phyloP scores from a whole-genome alignment of 768 basidiomycete genomes.

The Hydnomerulius pinastri region DNA sequence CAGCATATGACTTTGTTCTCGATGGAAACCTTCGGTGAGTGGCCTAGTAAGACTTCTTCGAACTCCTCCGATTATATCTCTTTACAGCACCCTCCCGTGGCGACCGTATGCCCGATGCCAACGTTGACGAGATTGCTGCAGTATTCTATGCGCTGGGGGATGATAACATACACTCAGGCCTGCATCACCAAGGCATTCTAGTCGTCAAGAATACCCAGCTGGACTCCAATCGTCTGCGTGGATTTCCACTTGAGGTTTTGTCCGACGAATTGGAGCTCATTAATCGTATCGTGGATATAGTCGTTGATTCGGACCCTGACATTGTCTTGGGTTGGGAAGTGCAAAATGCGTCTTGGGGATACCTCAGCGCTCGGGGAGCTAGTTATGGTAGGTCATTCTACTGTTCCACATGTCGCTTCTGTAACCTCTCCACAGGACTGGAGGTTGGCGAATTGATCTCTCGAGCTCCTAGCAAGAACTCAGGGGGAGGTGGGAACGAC shows the following conservation, averaged over 20 bases:
- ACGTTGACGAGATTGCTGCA: conserved; percentile 55
- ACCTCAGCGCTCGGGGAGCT: conserved; percentile 67
- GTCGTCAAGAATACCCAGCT: conserved; percentile 45
- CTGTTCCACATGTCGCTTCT: neutral
- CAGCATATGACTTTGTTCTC: conserved; percentile 80
- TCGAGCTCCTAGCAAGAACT: conserved; percentile 59
- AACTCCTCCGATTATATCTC: neutral
- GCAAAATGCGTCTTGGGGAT: conserved; percentile 89
- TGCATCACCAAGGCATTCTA: conserved; percentile 52
- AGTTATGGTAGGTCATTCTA: conserved; percentile 48
- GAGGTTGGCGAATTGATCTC: conserved; percentile 74
- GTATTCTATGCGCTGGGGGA: conserved; percentile 74
- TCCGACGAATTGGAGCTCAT: conserved; percentile 77
- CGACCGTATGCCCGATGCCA: conserved; percentile 63
- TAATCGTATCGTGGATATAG: conserved; percentile 72
- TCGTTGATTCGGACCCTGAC: conserved; percentile 85
- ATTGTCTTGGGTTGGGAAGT: conserved; percentile 92
- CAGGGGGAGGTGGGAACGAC: conserved; percentile 40
- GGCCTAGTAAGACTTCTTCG: neutral
- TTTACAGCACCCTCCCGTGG: conserved; percentile 58
- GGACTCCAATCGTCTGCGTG: conserved; percentile 43
- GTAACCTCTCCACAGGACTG: conserved; percentile 54
- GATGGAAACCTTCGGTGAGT: conserved; percentile 83
- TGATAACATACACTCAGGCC: conserved; percentile 30
- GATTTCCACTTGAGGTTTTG: conserved; percentile 52